Base-by-base conservation (phyloP, 345 rosid genomes). In the Hibiscus trionum region DNA sequence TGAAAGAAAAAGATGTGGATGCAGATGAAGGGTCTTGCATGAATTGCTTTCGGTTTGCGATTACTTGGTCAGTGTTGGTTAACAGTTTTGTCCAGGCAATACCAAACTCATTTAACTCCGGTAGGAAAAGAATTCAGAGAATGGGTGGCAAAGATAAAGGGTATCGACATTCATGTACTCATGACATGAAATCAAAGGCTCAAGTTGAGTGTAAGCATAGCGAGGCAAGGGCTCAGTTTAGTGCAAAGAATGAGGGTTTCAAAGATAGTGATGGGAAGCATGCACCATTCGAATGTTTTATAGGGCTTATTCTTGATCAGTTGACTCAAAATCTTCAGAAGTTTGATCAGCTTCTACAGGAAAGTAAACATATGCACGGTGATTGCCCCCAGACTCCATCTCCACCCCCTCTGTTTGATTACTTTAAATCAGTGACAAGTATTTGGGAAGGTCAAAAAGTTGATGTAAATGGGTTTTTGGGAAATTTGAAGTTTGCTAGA, bases 41-140 rank as follows among this genome's bases (percentile, higher is more conserved):
- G 11, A 86, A 84, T 63, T 89, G 94, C 80, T 80, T 84, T 77
- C 87, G 81, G 69, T 89, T 89, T 83, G 86, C 88, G 0, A 82
- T 83, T 60, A 81, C 85, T 57, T 87, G 86, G 87, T 84, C 93
- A 2, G 66, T 86, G 82, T 73, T 89, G 82, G 78, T 85, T 53
- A 83, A 78, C 66, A 80, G 85, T 42, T 79, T 89, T 67, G 84
- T 77, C 61, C 84, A 89, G 81, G 80, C 90, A n/a, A 71, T 87
- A 42, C 90, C 88, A 9, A 73, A 76, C 69, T 88, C 85, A 0
- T 84, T 86, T 60, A 83, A 84, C 70, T 66, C 44, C 24, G 76
- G 71, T 60, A 87, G 83, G 85, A 86, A 79, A 66, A 59, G 78
- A 75, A 46, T 80, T 75, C 87, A 78, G 79, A 80, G 79, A 78